Conservation (phyloP, 1,139 yeast genomes). For the Magnusiomyces tetraspermus region DNA sequence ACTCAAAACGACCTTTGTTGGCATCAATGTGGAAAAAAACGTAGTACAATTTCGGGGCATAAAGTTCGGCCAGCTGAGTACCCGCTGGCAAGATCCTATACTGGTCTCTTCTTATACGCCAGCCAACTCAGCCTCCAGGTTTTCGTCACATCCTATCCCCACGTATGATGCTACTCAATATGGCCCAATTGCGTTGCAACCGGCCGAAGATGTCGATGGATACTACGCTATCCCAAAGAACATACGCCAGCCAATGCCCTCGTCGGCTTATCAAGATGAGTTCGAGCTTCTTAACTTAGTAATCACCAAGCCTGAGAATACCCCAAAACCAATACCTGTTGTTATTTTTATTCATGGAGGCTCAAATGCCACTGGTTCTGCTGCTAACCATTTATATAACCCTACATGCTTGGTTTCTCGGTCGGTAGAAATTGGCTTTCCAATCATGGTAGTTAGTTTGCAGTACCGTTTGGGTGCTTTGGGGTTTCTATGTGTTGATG, state of each 20-base stretch:
- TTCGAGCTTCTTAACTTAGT: conserved; percentile 20
- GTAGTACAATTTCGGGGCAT: conserved; percentile 14
- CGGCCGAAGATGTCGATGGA: conserved; percentile 10
- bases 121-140: background rate
- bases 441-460: conserved; percentile 24
- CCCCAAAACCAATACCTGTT: conserved; percentile 20
- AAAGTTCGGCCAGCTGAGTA: conserved; percentile 9
- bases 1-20: conserved; percentile 9
- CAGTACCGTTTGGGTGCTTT: conserved; percentile 26
- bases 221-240: conserved; percentile 11
- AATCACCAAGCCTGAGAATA: conserved; percentile 17
- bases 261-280: conserved; percentile 16
- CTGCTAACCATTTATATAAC: conserved; percentile 14
- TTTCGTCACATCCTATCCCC: background rate
- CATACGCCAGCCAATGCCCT: conserved; percentile 6
- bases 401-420: conserved; percentile 19
- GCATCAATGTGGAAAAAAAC: background rate
- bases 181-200: conserved; percentile 14
- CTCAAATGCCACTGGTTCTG: conserved; percentile 20
- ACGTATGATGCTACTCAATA: conserved; percentile 12
- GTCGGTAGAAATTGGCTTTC: conserved; percentile 22
- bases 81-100: conserved; percentile 11
- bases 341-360: conserved; percentile 29
- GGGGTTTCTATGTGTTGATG: conserved; percentile 22
- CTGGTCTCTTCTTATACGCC: background rate